A percentile compares a stretch with the other conserved stretches of the same genome.
phyloP scores from a whole-genome alignment of 768 basidiomycete genomes.

The Infundibulicybe gibba region DNA sequence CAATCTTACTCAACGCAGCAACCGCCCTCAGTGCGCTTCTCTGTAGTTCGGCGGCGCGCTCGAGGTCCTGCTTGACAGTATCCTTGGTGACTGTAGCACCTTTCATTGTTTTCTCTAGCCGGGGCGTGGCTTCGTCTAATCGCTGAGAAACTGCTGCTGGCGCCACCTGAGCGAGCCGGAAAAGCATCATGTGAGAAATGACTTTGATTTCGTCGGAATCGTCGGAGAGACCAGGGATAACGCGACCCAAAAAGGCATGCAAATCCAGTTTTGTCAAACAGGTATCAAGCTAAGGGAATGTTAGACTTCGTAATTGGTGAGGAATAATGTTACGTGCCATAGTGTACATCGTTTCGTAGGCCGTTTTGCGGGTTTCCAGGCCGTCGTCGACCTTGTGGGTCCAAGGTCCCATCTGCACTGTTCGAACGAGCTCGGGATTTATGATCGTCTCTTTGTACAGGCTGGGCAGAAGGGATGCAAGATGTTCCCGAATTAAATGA shows the following conservation, averaged over 20 bases:
- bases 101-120: constrained; percentile 86
- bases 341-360: constrained; percentile 97
- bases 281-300: constrained; percentile 69
- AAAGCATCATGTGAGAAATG: constrained; percentile 92
- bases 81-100: constrained; percentile 89
- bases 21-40: constrained; percentile 86
- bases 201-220: constrained; percentile 97
- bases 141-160: constrained; percentile 80
- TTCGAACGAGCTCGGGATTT: constrained; percentile 77
- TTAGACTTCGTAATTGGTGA: neutral
- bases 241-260: constrained; percentile 76
- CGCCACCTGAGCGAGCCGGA: constrained; percentile 84
- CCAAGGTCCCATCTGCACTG: constrained; percentile 97
- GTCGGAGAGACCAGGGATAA: constrained; percentile 82
- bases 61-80: constrained; percentile 90
- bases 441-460: constrained; percentile 84
- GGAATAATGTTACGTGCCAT: constrained; percentile 48
- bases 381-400: constrained; percentile 97
- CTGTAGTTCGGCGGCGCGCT: constrained; percentile 87
- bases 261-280: constrained; percentile 87
- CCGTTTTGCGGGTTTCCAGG: constrained; percentile 92
- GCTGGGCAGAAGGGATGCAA: constrained; percentile 69
- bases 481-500: constrained; percentile 83
- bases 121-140: constrained; percentile 80
- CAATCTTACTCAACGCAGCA: constrained; percentile 80